Conservation (phyloP, 257 asterid genomes). For the Catharanthus roseus region DNA sequence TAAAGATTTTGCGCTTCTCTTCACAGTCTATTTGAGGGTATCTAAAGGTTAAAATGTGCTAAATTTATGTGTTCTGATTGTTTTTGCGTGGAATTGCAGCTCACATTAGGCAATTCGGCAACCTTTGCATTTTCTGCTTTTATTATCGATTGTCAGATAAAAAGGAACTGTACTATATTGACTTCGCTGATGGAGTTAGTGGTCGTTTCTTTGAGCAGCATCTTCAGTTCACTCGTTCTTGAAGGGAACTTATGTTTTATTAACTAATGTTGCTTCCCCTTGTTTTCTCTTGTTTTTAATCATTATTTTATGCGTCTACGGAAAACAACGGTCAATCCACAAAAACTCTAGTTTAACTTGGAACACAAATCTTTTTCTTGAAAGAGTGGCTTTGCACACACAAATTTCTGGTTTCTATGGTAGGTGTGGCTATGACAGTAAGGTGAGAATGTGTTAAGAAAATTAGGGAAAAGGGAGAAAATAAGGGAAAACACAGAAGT, state of each 20-base stretch:
- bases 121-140: neutral
- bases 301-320: neutral
- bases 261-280: too few relatives aligned
- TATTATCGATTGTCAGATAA: neutral
- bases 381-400: too few relatives aligned
- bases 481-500: neutral
- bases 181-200: neutral
- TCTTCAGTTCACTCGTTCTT: neutral
- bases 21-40: neutral
- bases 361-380: too few relatives aligned
- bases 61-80: neutral
- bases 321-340: neutral
- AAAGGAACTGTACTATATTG: neutral
- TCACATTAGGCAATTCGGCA: neutral
- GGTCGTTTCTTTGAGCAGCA: neutral
- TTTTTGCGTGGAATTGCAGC: neutral
- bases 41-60: neutral
- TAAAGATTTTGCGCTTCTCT: neutral
- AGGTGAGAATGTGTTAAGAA: neutral
- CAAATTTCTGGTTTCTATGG: neutral
- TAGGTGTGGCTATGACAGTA: neutral
- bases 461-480: neutral
- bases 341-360: neutral
- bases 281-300: neutral
- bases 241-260: neutral